A percentile compares a stretch with the other conserved stretches of the same genome.
phyloP scores from a whole-genome alignment of 331 rosid genomes.

The Spiraea crenata region DNA sequence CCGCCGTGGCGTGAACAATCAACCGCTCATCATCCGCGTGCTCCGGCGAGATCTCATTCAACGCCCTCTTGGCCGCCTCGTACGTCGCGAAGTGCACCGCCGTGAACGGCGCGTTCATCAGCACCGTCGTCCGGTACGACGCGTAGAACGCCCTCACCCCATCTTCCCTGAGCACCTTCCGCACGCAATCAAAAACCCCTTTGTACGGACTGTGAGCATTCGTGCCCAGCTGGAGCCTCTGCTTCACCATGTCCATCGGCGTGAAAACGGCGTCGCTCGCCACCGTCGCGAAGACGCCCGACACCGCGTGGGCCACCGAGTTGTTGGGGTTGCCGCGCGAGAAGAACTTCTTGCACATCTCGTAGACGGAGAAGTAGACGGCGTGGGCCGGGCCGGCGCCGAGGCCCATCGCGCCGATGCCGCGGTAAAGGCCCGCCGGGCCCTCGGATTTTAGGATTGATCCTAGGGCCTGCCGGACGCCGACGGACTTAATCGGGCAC shows the following conservation, averaged over 20 bases:
- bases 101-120: slow-evolving; percentile 94
- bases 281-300: slow-evolving; percentile 87
- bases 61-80: slow-evolving; percentile 65
- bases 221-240: slow-evolving; percentile 80
- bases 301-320: slow-evolving; percentile 61
- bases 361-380: slow-evolving; percentile 77
- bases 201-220: slow-evolving; percentile 72
- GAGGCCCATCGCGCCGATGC: slow-evolving; percentile 95
- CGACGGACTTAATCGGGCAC: slow-evolving; percentile 75
- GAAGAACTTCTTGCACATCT: slow-evolving; percentile 60
- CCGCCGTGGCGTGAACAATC: slow-evolving; percentile 93
- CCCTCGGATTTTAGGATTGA: slow-evolving; percentile 77
- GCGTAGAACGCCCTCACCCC: slow-evolving; percentile 85
- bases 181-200: slow-evolving; percentile 82
- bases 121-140: slow-evolving; percentile 79
- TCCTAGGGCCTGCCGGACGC: slow-evolving; percentile 69
- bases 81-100: slow-evolving; percentile 87
- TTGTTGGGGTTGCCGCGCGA: slow-evolving; percentile 58
- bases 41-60: slow-evolving; percentile 70
- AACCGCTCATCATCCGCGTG: slow-evolving; percentile 61
- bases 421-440: slow-evolving; percentile 74
- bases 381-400: slow-evolving; percentile 99
- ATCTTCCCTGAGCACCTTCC: slow-evolving; percentile 73
- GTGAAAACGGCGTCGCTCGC: slow-evolving; percentile 87
- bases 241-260: slow-evolving; percentile 99